Evolutionary conservation across 306 rosid genomes (phyloP).

Genomic region (Cucurbita moschata): DNA sequence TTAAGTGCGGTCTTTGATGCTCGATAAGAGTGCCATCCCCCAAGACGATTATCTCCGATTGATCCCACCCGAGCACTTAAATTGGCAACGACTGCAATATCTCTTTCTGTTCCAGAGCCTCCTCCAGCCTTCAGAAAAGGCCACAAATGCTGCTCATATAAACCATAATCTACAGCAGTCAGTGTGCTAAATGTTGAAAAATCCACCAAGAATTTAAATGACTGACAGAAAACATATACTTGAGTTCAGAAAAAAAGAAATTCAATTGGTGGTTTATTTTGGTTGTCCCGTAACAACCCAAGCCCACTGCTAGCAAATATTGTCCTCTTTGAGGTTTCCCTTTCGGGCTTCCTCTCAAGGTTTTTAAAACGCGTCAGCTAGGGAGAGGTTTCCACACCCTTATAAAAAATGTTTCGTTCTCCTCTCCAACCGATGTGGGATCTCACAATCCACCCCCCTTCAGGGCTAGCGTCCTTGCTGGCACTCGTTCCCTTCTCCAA

Average conservation of each 20-base stretch:
- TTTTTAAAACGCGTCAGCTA: too few species aligned
- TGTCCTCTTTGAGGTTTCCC: too few species aligned
- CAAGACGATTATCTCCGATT: constrained; percentile 75
- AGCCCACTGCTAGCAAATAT: too few species aligned
- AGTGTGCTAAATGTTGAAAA: background rate
- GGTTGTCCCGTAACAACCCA: too few species aligned
- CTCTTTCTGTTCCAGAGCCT: constrained; percentile 44
- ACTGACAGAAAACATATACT: background rate
- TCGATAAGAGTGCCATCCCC: constrained; percentile 96
- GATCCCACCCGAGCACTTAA: constrained; percentile 95
- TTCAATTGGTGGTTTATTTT: background rate
- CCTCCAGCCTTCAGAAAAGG: constrained; percentile 77
- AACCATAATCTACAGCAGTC: background rate
- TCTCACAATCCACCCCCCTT: too few species aligned
- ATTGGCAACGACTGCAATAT: constrained; percentile 69
- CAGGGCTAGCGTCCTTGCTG: too few species aligned
- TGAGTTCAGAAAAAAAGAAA: background rate
- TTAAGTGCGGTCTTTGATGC: constrained; percentile 88
- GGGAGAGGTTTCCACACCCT: too few species aligned
- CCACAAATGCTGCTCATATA: constrained; percentile 74
- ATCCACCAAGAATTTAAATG: background rate
- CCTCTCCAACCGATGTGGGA: too few species aligned
- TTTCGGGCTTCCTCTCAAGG: too few species aligned
- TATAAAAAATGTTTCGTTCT: too few species aligned
- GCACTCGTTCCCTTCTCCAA: too few species aligned